A percentile compares a stretch with the other conserved stretches of the same genome.
phyloP scores from a whole-genome alignment of 495 filamentous ascomycete species.

The Penicillium subrubescens region DNA sequence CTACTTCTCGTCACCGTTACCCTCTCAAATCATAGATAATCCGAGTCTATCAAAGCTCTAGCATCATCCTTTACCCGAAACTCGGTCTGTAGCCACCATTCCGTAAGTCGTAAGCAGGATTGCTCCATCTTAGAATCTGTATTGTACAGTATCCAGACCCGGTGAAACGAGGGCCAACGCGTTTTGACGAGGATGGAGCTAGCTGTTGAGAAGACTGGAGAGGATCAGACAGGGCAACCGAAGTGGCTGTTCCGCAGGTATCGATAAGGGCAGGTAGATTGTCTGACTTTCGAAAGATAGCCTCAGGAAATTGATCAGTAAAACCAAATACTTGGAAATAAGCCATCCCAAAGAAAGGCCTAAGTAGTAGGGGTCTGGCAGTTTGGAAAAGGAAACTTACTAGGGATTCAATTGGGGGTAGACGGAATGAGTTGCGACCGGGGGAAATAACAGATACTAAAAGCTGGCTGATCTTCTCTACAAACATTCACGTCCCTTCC shows the following conservation, averaged over 20 bases:
- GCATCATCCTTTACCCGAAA: too few relatives aligned
- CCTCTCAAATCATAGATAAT: too few relatives aligned
- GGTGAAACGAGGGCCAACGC: background rate
- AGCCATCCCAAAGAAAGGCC: background rate
- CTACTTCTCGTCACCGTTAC: too few relatives aligned
- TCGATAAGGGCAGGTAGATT: background rate
- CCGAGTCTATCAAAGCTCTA: too few relatives aligned
- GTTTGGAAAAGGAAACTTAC: background rate
- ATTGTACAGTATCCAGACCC: background rate
- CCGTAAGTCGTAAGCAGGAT: too few relatives aligned
- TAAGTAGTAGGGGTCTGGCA: background rate
- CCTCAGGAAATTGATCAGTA: too few relatives aligned
- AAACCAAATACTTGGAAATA: background rate
- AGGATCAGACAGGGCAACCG: too few relatives aligned
- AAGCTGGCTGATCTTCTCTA: too few relatives aligned
- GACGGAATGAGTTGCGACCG: background rate
- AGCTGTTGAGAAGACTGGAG: too few relatives aligned
- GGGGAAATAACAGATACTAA: background rate
- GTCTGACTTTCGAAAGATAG: background rate
- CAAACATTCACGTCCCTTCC: too few relatives aligned
- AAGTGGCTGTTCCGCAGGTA: background rate
- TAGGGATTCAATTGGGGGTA: background rate
- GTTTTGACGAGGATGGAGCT: background rate
- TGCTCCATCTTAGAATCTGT: too few relatives aligned
- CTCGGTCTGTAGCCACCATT: too few relatives aligned